These are phyloP conservation scores for Globisporangium echinulatum DNA, from an alignment of 352 stramenopile species.

Conservation along the genomic window DNA sequence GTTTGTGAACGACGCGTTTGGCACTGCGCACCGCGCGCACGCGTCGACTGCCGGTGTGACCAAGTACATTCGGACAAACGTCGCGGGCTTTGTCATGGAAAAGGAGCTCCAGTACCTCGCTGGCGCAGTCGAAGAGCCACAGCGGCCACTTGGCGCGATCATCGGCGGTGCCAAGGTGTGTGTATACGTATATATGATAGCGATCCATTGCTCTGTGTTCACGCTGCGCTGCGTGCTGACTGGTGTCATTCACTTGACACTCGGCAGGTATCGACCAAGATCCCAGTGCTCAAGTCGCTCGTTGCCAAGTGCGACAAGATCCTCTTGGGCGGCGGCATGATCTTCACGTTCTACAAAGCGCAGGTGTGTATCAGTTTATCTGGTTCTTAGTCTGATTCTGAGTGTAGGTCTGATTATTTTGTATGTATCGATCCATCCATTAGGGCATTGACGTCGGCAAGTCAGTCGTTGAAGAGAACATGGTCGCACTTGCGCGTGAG, in stretches of 20 bases:
- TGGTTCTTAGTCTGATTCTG: neutral
- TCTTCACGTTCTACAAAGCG: slow-evolving; percentile 97
- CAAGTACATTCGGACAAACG: slow-evolving; percentile 90
- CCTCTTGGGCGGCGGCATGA: slow-evolving; percentile 95
- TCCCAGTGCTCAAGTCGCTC: slow-evolving; percentile 94
- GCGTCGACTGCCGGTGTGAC: slow-evolving; percentile 96
- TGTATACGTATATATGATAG: neutral
- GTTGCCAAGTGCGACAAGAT: slow-evolving; percentile 96
- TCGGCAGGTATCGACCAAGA: slow-evolving; percentile 83
- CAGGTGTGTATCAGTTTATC: slow-evolving; percentile 27
- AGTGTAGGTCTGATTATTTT: too few species aligned
- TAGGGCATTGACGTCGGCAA: slow-evolving; percentile 92
- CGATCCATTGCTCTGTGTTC: too few species aligned
- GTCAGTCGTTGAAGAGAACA: slow-evolving; percentile 93
- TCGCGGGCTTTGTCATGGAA: slow-evolving; percentile 95
- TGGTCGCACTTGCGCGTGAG: slow-evolving; percentile 91
- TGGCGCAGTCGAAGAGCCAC: slow-evolving; percentile 82
- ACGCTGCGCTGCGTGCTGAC: neutral
- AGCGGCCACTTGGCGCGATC: slow-evolving; percentile 92
- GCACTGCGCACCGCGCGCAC: slow-evolving; percentile 96
- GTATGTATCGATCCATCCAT: neutral
- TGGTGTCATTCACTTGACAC: neutral
- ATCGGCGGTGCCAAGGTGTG: slow-evolving; percentile 94
- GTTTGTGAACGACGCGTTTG: slow-evolving; percentile 99
- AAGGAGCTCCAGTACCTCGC: slow-evolving; percentile 97